Evolutionary conservation across 73 alveolate species (phyloP), one percentile per base, ranked within the genome.

Genomic region (Diophrys sp.): DNA sequence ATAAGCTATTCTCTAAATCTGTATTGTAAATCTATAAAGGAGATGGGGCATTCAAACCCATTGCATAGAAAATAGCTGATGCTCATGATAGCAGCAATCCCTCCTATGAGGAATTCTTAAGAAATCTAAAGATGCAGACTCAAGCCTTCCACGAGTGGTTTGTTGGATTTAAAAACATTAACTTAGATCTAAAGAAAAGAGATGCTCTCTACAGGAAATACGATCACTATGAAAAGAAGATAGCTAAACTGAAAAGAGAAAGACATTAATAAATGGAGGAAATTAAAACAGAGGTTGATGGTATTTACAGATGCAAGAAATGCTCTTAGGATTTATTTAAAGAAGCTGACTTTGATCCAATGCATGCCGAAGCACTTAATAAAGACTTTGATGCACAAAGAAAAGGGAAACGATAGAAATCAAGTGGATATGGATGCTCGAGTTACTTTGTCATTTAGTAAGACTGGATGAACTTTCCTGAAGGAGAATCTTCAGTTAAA

Each of bases 161-260:
- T 18, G 54, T 31, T 25, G 75, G 75, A 25, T 68, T 25, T 31
- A 68, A 68, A 24, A 68, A 25, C 75, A 68, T 68, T 62, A 11
- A 68, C 27, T 28, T 5, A 25, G 75, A 68, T 25, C 26, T 68
- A 1, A 68, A 28, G 55, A 68, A 68, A 29, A 68, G 75, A 29
- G 31, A 68, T 28, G 75, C 25, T 1, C 56, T 29, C 23, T 23
- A 68, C 2, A 23, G 2, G 5, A 68, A 29, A 29, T 68, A 25
- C 55, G 75, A 68, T 14, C 75, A 68, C 24, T 68, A 68, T 28
- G 75, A 68, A 2, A 68, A 68, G 24, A 68, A 68, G 24, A 5
- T 68, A 2, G 5, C 44, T 5, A 68, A 68, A 31, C 75, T 68
- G 24, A 68, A 68, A 55, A 68, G 31, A 68, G 56, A 2, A 14